These are phyloP conservation scores for Infundibulicybe gibba DNA, from an alignment of 768 basidiomycete genomes.

Conservation along the genomic window DNA sequence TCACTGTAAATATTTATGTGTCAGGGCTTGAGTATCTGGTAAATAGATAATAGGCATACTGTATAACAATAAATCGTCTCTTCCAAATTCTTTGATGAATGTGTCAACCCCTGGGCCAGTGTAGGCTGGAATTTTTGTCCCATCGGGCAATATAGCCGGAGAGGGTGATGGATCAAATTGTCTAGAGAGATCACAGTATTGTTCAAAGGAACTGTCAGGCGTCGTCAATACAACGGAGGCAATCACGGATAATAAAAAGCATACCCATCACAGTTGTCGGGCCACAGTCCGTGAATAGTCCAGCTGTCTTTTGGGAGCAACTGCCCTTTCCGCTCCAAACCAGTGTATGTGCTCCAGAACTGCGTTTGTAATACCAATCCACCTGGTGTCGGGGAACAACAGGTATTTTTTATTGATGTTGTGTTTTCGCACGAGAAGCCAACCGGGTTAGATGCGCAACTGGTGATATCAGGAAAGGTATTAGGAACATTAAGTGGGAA, in stretches of 20 bases:
- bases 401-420: slow-evolving; percentile 51
- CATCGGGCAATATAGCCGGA: slow-evolving; percentile 45
- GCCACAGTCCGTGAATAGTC: slow-evolving; percentile 75
- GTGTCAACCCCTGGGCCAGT: slow-evolving; percentile 58
- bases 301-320: slow-evolving; percentile 61
- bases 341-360: slow-evolving; percentile 66
- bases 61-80: slow-evolving; percentile 48
- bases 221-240: background rate
- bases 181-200: slow-evolving; percentile 63
- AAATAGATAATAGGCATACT: slow-evolving; percentile 33
- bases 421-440: slow-evolving; percentile 67
- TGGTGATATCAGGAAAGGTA: slow-evolving; percentile 38
- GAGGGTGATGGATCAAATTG: slow-evolving; percentile 58
- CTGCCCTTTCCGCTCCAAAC: slow-evolving; percentile 57
- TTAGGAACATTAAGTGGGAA: slow-evolving; percentile 7
- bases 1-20: slow-evolving; percentile 36
- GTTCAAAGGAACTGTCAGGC: slow-evolving; percentile 47
- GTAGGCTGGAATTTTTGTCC: slow-evolving; percentile 50
- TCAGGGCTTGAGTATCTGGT: background rate
- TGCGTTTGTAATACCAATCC: slow-evolving; percentile 66
- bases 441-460: slow-evolving; percentile 43
- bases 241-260: slow-evolving; percentile 1
- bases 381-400: slow-evolving; percentile 63
- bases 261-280: slow-evolving; percentile 69
- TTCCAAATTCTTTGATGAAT: slow-evolving; percentile 53